Percentiles rank a stretch among this genome's conserved stretches.
Evolutionary conservation across 1,139 yeast genomes (phyloP).

Genomic region (Groenewaldozyma auringiensis): DNA sequence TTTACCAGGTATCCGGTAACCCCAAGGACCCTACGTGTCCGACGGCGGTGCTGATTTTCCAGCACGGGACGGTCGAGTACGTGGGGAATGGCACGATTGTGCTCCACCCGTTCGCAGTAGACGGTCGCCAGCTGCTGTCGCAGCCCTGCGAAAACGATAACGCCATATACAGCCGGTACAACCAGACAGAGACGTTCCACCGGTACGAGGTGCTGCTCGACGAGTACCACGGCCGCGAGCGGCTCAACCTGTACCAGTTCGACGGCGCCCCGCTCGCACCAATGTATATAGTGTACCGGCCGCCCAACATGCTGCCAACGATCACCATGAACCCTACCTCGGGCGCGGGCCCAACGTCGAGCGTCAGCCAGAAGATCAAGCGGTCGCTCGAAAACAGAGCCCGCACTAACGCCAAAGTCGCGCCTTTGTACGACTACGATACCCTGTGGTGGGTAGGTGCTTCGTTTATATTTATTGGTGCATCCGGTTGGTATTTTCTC

Average conservation of each 20-base stretch:
- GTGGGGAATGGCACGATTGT: constrained; percentile 58
- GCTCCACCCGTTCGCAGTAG: constrained; percentile 70
- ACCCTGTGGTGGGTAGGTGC: constrained; percentile 45
- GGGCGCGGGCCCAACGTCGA: constrained; percentile 27
- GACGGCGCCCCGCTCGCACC: constrained; percentile 87
- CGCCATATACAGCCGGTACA: constrained; percentile 64
- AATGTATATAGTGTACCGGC: constrained; percentile 79
- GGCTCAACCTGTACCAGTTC: constrained; percentile 64
- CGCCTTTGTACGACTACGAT: constrained; percentile 43
- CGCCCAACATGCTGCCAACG: constrained; percentile 96
- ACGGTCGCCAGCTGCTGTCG: constrained; percentile 85
- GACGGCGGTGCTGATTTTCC: constrained; percentile 70
- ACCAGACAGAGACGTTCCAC: constrained; percentile 54
- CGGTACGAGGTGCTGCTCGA: constrained; percentile 56
- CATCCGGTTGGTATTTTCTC: constrained; percentile 29
- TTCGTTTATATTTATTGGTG: constrained; percentile 37
- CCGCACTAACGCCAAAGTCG: constrained; percentile 59
- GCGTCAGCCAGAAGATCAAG: constrained; percentile 21
- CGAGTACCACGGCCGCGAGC: constrained; percentile 73
- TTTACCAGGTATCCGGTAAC: constrained; percentile 68
- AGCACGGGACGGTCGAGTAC: constrained; percentile 76
- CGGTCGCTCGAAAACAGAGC: constrained; percentile 66
- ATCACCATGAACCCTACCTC: constrained; percentile 78
- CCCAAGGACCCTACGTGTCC: constrained; percentile 75
- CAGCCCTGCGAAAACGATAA: constrained; percentile 62